These are phyloP conservation scores for Exophiala spinifera DNA, from an alignment of 2,329 filamentous ascomycete species.

Conservation along the genomic window DNA sequence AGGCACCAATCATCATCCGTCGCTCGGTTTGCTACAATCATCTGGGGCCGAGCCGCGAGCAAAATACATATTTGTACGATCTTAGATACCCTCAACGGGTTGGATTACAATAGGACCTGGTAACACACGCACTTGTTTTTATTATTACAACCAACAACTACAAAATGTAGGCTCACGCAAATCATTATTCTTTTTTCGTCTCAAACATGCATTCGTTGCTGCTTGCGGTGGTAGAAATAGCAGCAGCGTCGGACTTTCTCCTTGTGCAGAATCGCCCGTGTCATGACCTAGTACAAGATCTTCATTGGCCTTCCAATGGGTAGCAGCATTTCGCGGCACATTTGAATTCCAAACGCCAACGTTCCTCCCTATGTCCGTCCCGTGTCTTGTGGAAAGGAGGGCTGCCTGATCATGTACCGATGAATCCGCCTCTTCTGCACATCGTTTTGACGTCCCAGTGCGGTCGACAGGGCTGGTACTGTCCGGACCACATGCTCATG, in stretches of 20 bases:
- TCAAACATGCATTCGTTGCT: constrained; percentile 1
- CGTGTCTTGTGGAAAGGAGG: neutral
- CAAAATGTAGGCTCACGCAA: constrained; percentile 2
- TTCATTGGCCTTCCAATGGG: neutral
- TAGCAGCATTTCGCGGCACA: neutral
- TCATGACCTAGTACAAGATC: neutral
- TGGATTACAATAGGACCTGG: no score
- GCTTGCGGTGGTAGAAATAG: neutral
- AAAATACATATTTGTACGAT: no score
- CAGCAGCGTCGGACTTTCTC: neutral
- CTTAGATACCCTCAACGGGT: no score
- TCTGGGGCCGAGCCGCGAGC: no score
- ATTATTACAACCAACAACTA: neutral
- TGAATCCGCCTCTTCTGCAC: neutral
- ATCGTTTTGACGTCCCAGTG: neutral
- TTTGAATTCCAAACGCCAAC: neutral
- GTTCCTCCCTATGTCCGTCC: neutral
- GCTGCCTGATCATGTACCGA: neutral
- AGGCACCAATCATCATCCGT: no score
- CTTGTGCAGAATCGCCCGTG: neutral
- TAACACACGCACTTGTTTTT: no score
- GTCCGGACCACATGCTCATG: neutral
- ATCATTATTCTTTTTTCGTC: constrained; percentile 4
- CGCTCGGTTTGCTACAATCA: no score
- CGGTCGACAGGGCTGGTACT: no score